Evolutionary conservation across 495 filamentous ascomycete species (phyloP).

Genomic region (Hyaloscypha finlandica): DNA sequence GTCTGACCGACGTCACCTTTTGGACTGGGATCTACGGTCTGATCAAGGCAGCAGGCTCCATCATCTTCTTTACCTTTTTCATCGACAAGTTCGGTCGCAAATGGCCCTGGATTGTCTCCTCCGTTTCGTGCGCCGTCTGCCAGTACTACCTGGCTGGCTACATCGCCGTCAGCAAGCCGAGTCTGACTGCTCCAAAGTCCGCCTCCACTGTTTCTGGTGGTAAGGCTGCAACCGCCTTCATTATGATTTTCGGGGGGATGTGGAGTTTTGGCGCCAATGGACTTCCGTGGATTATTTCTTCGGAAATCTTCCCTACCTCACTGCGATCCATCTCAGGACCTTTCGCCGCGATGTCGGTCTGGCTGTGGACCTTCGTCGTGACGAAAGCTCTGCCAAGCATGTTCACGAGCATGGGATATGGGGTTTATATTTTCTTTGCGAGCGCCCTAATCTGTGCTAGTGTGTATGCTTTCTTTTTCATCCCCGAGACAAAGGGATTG

Average conservation of each 20-base stretch:
- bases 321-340: constrained; percentile 4
- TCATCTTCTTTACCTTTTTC: constrained; percentile 42
- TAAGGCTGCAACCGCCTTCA: constrained; percentile 40
- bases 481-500: constrained; percentile 41
- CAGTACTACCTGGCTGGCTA: constrained; percentile 37
- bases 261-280: constrained; percentile 39
- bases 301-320: constrained; percentile 12
- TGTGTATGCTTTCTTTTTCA: constrained; percentile 40
- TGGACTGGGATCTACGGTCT: constrained; percentile 53
- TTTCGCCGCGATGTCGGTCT: constrained; percentile 40
- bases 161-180: constrained; percentile 31
- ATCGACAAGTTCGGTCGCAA: constrained; percentile 43
- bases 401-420: constrained; percentile 49
- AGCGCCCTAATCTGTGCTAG: constrained; percentile 22
- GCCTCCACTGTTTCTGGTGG: constrained; percentile 37
- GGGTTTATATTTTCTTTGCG: constrained; percentile 47
- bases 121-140: constrained; percentile 35
- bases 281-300: constrained; percentile 9
- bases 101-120: constrained; percentile 37
- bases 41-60: constrained; percentile 48
- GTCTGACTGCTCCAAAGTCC: constrained; percentile 8
- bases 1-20: constrained; percentile 38
- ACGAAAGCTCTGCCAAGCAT: constrained; percentile 53
- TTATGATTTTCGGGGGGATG: constrained; percentile 42
- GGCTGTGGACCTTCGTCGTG: constrained; percentile 55